These are phyloP conservation scores for Trypanosoma caninum DNA, from an alignment of 208 protist genomes.

Conservation along the genomic window DNA sequence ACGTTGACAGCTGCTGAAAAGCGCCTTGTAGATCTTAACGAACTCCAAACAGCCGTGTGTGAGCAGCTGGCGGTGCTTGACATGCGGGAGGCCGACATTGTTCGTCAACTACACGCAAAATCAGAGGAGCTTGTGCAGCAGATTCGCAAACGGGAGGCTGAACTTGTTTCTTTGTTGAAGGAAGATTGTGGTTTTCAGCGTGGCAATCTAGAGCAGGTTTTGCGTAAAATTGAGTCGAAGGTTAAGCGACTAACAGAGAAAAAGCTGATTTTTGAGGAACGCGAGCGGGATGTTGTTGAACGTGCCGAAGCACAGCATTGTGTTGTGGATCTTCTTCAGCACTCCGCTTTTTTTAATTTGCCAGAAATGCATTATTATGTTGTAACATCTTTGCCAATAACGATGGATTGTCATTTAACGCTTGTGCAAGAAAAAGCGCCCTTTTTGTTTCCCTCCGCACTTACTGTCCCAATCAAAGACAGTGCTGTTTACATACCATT, in stretches of 20 bases:
- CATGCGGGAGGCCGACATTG: not conserved
- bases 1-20: not conserved
- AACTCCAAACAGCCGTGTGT: conserved; percentile 6
- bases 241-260: not conserved
- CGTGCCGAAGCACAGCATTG: not conserved
- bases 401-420: conserved; percentile 11
- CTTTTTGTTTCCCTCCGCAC: conserved; percentile 13
- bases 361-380: not conserved
- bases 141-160: conserved; percentile 1
- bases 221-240: not conserved
- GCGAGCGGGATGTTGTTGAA: not conserved
- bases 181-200: conserved; percentile 8
- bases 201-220: not conserved
- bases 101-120: not conserved
- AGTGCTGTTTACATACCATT: conserved; percentile 3
- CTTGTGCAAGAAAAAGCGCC: not conserved
- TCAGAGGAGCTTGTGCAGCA: not conserved
- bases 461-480: conserved; percentile 6
- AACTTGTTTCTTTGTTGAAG: not conserved
- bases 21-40: conserved; percentile 12
- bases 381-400: not conserved
- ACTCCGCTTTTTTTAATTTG: conserved; percentile 12
- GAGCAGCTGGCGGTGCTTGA: conserved; percentile 9
- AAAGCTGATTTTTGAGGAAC: not conserved
- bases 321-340: not conserved